Percentiles rank a stretch among this genome's conserved stretches.
These are phyloP conservation scores for Phytomonas francai DNA, from an alignment of 208 protist species.

Conservation along the genomic window DNA sequence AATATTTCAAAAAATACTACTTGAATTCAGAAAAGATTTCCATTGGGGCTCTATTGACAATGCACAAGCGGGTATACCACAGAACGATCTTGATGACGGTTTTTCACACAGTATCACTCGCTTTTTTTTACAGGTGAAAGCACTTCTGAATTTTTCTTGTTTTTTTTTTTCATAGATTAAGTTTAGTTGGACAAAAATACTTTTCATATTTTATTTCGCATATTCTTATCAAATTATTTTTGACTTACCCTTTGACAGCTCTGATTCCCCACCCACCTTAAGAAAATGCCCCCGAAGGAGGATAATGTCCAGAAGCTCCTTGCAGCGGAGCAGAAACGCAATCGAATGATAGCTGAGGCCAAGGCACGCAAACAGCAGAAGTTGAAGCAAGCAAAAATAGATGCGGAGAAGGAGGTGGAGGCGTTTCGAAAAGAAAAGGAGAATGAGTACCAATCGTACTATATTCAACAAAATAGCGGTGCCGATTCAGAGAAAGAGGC, in stretches of 20 bases:
- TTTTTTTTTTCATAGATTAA: constrained; percentile 2
- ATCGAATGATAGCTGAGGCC: constrained; percentile 69
- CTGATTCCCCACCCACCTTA: not conserved
- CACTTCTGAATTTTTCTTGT: not conserved
- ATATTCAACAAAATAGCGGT: constrained; percentile 31
- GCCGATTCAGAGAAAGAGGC: constrained; percentile 55
- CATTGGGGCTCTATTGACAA: not conserved
- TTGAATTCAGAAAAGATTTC: not conserved
- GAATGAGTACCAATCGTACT: constrained; percentile 61
- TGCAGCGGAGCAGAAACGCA: constrained; percentile 79
- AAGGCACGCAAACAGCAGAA: constrained; percentile 76
- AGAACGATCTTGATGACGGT: not conserved
- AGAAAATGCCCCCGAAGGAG: constrained; percentile 71
- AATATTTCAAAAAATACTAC: not conserved
- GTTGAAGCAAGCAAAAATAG: constrained; percentile 74
- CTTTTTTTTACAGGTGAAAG: not conserved
- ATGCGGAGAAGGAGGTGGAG: constrained; percentile 78
- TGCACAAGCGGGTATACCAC: not conserved
- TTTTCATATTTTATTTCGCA: constrained; percentile 1
- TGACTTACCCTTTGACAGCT: not conserved
- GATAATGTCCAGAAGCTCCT: constrained; percentile 87
- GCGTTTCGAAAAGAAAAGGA: constrained; percentile 70
- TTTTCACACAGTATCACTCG: not conserved
- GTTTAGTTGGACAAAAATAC: constrained; percentile 1
- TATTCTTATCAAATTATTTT: constrained; percentile 2